Percentiles rank a stretch among this genome's conserved stretches.
phyloP scores from a whole-genome alignment of 2,329 filamentous ascomycete genomes.

The Aspergillus neotritici region DNA sequence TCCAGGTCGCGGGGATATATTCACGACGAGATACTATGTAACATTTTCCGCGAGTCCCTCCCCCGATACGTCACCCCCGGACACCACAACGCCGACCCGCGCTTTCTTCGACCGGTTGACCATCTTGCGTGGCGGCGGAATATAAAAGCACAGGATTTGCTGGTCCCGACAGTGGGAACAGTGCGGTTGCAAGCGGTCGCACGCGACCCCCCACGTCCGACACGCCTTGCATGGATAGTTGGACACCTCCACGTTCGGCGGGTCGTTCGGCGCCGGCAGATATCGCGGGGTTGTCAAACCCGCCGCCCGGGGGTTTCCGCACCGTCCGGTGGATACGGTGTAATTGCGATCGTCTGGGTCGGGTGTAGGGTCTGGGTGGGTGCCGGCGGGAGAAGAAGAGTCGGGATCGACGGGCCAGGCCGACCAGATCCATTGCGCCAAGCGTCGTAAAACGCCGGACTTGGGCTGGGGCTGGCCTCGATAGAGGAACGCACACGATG shows the following conservation, averaged over 20 bases:
- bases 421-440: constrained; percentile 21
- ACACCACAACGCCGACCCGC: neutral
- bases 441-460: constrained; percentile 1
- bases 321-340: constrained; percentile 2
- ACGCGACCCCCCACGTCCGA: constrained; percentile 22
- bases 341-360: neutral
- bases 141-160: constrained; percentile 31
- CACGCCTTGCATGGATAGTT: constrained; percentile 23
- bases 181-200: constrained; percentile 25
- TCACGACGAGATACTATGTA: no score
- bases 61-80: neutral
- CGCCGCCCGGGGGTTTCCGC: neutral
- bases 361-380: neutral
- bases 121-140: constrained; percentile 19
- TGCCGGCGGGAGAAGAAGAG: constrained; percentile 2
- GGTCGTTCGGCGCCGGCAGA: constrained; percentile 2
- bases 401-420: constrained; percentile 11
- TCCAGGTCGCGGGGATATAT: no score
- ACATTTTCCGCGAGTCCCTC: no score
- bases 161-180: constrained; percentile 29
- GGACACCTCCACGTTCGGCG: neutral
- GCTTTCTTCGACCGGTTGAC: constrained; percentile 14
- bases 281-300: no score
- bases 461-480: no score
- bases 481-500: no score